phyloP scores from a whole-genome alignment of 2,329 filamentous ascomycete species.

The Nakataea oryzae region DNA sequence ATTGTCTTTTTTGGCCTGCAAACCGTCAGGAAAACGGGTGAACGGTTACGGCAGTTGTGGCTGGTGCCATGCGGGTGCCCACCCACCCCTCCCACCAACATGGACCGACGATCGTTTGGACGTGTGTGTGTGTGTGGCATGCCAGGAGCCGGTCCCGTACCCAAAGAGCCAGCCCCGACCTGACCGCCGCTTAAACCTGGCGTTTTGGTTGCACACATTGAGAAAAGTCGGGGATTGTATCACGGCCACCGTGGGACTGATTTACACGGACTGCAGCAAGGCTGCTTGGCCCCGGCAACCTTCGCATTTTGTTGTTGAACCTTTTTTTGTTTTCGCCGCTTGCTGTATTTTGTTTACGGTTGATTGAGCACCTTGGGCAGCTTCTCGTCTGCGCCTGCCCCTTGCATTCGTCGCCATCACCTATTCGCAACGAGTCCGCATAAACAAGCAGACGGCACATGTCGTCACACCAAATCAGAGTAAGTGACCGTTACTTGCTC shows the following conservation, averaged over 20 bases:
- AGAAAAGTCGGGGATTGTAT: background rate
- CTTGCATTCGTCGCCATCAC: too few relatives aligned
- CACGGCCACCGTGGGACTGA: background rate
- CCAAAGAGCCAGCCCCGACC: background rate
- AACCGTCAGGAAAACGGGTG: background rate
- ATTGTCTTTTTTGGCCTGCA: too few relatives aligned
- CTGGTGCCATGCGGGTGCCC: background rate
- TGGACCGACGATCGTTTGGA: too few relatives aligned
- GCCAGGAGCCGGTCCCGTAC: background rate
- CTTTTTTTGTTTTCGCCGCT: background rate
- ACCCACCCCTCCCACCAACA: background rate
- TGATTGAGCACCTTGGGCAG: too few relatives aligned
- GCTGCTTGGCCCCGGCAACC: too few relatives aligned
- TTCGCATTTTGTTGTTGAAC: background rate
- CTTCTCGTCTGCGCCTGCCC: background rate
- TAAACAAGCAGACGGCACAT: background rate
- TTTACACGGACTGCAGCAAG: background rate
- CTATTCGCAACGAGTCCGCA: too few relatives aligned
- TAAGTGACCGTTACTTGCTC: background rate
- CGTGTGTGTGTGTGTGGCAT: too few relatives aligned
- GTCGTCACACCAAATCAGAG: background rate
- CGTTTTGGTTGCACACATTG: background rate
- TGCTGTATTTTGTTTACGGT: background rate
- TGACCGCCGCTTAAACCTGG: background rate
- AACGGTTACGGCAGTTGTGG: background rate